A percentile compares a stretch with the other conserved stretches of the same genome.
These are phyloP conservation scores for Nothopassalora personata DNA, from an alignment of 2,329 filamentous ascomycete species.

Conservation along the genomic window DNA sequence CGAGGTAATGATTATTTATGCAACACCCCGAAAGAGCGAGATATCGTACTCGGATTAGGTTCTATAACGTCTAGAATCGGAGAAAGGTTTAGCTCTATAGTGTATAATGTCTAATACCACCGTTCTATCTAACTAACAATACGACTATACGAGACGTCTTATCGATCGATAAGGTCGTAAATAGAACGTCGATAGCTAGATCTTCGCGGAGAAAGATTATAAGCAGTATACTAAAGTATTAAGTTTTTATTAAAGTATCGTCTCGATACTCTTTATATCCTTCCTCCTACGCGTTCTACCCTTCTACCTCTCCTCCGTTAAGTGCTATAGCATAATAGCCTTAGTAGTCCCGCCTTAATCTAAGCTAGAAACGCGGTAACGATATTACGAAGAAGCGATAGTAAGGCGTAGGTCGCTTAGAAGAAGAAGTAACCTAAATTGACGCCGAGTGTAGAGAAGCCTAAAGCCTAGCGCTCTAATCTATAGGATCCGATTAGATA, in stretches of 20 bases:
- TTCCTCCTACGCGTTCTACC: not conserved
- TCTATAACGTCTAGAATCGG: not conserved
- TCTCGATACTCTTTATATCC: not conserved
- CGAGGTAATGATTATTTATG: not conserved
- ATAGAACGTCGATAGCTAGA: too few relatives aligned
- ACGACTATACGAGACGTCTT: not conserved
- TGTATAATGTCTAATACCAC: too few relatives aligned
- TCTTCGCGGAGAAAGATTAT: not conserved
- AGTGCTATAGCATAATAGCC: not conserved
- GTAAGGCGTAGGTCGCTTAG: constrained; percentile 32
- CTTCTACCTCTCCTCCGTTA: not conserved
- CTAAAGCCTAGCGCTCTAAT: constrained; percentile 34
- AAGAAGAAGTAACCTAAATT: constrained; percentile 33
- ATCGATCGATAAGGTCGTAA: too few relatives aligned
- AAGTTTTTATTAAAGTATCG: not conserved
- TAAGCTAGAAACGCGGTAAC: constrained; percentile 24
- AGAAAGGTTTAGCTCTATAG: not conserved
- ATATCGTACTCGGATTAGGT: not conserved
- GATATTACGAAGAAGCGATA: constrained; percentile 32
- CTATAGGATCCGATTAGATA: constrained; percentile 34
- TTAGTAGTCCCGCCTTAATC: constrained; percentile 3
- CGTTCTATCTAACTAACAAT: too few relatives aligned
- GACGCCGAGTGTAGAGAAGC: constrained; percentile 34
- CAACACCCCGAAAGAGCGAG: not conserved
- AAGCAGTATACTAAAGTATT: not conserved